Base-by-base conservation (phyloP, 306 rosid species). In the Datisca glomerata region DNA sequence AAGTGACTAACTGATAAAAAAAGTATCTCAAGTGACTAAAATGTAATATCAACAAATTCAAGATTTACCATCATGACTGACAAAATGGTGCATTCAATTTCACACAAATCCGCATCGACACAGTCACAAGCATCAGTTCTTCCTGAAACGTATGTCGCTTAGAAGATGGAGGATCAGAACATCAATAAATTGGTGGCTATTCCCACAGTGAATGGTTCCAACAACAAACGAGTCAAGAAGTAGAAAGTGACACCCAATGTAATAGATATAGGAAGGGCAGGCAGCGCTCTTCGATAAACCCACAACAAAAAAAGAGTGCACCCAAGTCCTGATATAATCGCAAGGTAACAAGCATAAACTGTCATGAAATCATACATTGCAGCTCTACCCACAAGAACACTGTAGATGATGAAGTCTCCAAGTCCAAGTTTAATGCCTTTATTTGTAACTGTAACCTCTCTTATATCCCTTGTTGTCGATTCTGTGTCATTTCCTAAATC, bases 301-400 rank as follows among this genome's bases (percentile, higher is more conserved):
- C 94, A 76, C 64, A 83, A 50, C 69, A 87, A 66, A 45, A 87
- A 71, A 24, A 87, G 93, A 25, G 94, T 87, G 77, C 87, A 76
- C 0, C 85, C 93, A 11, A 87, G 76, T 25, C 94, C 94, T 1
- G 89, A 83, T 53, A 87, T 70, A 55, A 83, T 87, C 21, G 94
- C 97, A 56, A 87, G 93, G 65, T 87, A 87, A 70, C 94, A 87
- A 56, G 94, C 97, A 55, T 87, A 82, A 6, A 82, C 94, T 2
- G 94, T 79, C 97, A 83, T 82, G 14, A 87, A 83, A 58, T 87
- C 97, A 72, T 79, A 79, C 94, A 82, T 87, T 32, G 97, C 93
- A 62, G 97, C 94, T 61, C 97, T 79, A 25, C 93, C 89, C 32
- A 87, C 97, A 39, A 83, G 94, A 18, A 87, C 97, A 67, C 89